These are phyloP conservation scores for Pseudogymnoascus sp. DNA, from an alignment of 2,329 filamentous ascomycete species.

Conservation along the genomic window DNA sequence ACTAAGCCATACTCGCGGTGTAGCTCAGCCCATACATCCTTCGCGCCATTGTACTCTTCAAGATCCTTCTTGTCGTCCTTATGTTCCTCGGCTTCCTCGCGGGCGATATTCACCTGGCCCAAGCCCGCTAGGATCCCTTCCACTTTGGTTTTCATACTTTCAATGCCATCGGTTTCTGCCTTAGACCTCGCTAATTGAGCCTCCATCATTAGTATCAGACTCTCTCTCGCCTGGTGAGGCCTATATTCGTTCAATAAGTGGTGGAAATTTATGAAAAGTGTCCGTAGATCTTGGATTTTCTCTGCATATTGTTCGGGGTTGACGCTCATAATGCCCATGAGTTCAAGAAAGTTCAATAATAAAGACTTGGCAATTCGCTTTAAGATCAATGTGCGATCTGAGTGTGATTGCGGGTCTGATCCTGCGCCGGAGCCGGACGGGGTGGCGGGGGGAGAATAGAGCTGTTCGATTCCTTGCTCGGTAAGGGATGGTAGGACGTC, in stretches of 20 bases:
- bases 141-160: constrained; percentile 62
- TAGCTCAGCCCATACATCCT: background rate
- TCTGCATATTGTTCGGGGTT: constrained; percentile 57
- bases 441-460: constrained; percentile 39
- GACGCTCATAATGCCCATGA: constrained; percentile 63
- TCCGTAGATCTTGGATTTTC: constrained; percentile 72
- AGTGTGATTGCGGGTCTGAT: constrained; percentile 30
- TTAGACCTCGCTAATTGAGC: constrained; percentile 65
- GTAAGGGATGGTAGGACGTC: constrained; percentile 60
- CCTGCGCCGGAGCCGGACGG: constrained; percentile 36
- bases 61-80: background rate
- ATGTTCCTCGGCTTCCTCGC: background rate
- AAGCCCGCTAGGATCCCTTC: constrained; percentile 49
- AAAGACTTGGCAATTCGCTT: constrained; percentile 76
- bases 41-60: background rate
- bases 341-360: constrained; percentile 80
- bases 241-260: constrained; percentile 91
- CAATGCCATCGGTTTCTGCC: constrained; percentile 63
- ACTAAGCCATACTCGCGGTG: constrained; percentile 4
- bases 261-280: constrained; percentile 83
- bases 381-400: constrained; percentile 59
- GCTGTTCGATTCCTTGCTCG: constrained; percentile 62
- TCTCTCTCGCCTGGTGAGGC: constrained; percentile 86
- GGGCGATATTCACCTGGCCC: background rate
- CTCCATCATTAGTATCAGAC: constrained; percentile 80